Percentiles rank a stretch among this genome's conserved stretches.
phyloP scores from a whole-genome alignment of 148 eudicot genomes.

The Vaccinium myrtillus region DNA sequence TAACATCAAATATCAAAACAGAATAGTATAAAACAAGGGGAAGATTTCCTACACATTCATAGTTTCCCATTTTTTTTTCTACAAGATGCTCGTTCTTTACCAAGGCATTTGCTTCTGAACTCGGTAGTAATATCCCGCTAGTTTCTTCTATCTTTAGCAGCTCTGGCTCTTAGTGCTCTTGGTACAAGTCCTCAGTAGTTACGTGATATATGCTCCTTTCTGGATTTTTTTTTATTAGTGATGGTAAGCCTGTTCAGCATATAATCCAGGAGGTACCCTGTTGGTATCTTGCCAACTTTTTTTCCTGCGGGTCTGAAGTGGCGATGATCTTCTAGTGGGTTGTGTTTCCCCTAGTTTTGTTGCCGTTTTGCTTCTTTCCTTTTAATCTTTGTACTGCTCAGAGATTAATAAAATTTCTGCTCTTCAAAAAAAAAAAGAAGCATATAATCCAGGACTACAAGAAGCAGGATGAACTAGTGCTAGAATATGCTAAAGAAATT shows the following conservation, averaged over 20 bases:
- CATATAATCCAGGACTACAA: too few relatives aligned
- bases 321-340: too few relatives aligned
- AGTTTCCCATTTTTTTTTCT: too few relatives aligned
- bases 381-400: too few relatives aligned
- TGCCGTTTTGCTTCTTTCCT: too few relatives aligned
- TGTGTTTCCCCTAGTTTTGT: too few relatives aligned
- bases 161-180: background rate
- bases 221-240: background rate
- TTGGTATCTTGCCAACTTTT: too few relatives aligned
- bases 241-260: background rate
- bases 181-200: too few relatives aligned
- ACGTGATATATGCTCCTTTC: background rate
- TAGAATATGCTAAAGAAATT: background rate
- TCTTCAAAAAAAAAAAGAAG: too few relatives aligned
- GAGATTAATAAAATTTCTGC: too few relatives aligned
- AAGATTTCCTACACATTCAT: background rate
- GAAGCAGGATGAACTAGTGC: background rate
- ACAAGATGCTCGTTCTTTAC: background rate
- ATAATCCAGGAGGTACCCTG: background rate
- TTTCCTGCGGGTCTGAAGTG: too few relatives aligned
- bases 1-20: too few relatives aligned
- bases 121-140: background rate
- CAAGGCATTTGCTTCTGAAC: background rate
- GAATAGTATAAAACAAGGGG: background rate
- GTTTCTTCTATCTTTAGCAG: background rate